A percentile compares a stretch with the other conserved stretches of the same genome.
phyloP scores from a whole-genome alignment of 2,329 filamentous ascomycete genomes.

The Hawksworthiomyces lignivorus region DNA sequence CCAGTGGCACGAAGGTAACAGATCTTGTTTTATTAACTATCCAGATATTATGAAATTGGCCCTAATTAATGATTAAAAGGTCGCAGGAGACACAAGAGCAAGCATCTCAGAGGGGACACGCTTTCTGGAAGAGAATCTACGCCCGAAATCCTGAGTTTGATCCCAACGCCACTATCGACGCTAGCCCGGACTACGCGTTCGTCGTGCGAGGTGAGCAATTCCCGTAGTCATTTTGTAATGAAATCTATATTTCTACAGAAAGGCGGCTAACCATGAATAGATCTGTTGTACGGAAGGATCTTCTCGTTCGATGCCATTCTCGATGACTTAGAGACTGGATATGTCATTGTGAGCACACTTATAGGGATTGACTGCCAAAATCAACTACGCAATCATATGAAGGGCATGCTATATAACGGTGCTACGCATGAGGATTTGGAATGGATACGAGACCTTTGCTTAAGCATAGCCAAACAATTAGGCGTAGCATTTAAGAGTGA shows the following conservation, averaged over 20 bases:
- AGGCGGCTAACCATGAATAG: neutral
- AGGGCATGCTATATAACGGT: constrained; percentile 11
- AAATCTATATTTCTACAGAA: neutral
- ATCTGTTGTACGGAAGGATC: constrained; percentile 7
- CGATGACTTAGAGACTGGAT: constrained; percentile 8
- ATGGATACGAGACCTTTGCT: neutral
- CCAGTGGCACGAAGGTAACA: constrained; percentile 7
- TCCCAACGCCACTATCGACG: constrained; percentile 11
- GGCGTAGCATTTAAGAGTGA: constrained; percentile 2
- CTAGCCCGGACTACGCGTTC: constrained; percentile 15
- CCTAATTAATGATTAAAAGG: too few species aligned
- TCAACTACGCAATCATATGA: constrained; percentile 8
- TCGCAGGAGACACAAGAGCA: constrained; percentile 7
- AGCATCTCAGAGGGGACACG: constrained; percentile 7
- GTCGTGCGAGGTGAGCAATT: constrained; percentile 11
- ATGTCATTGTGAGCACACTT: constrained; percentile 5
- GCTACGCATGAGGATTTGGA: constrained; percentile 4
- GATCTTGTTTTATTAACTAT: too few species aligned
- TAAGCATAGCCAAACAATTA: neutral
- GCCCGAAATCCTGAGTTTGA: constrained; percentile 12
- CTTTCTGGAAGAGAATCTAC: constrained; percentile 13
- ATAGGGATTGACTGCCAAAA: constrained; percentile 9
- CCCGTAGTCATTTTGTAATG: too few species aligned
- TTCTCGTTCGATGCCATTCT: constrained; percentile 9
- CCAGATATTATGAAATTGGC: too few species aligned